Base-by-base conservation (phyloP, 2,329 filamentous ascomycete genomes). In the Pseudogymnoascus verrucosus region DNA sequence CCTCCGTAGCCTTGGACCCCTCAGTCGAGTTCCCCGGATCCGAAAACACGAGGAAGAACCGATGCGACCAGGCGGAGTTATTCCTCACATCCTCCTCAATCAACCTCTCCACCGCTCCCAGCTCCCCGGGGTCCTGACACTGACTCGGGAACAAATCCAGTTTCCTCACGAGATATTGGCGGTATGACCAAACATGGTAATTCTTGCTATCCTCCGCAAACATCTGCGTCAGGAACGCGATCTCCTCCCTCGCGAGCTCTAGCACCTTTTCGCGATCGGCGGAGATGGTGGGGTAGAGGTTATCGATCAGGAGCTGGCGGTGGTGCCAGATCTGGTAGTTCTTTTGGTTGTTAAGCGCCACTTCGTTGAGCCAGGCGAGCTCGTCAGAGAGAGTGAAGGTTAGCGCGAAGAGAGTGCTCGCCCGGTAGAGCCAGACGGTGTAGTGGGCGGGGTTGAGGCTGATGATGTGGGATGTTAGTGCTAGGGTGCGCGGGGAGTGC, bases 251-350 rank as follows among this genome's bases (percentile, higher is more conserved):
- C 10, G 84, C 85, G 62, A 91, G 81, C 16, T 74, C 79, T 12
- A 84, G 78, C 64, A 80, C 81, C 69, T 79, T 75, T 78, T 81
- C 74, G 77, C 76, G 69, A 74, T 80, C 86, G 74, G 69, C 82
- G 74, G 78, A 88, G 78, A 84, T 90, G 76, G 84, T 76, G 68
- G 80, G 76, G 70, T 80, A 80, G 70, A 84, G 78, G 67, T 81
- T 74, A 68, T 89, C 84, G 62, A 88, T 78, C 34, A 89, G 78
- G n/a, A 87, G 78, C 74, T 88, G 85, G 26, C 86, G 82, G 71
- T 88, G 86, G 74, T 89, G 86, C 90, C 95, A 99, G 75, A 99
- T 99, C 78, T 99, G 95, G 78, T 99, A 99, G 78, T 98, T 99
- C 77, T 99, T 99, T 71, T 96, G 86, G 74, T 96, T 89, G 64